phyloP scores from a whole-genome alignment of 306 rosid genomes.

The Cotoneaster glaucophyllus region DNA sequence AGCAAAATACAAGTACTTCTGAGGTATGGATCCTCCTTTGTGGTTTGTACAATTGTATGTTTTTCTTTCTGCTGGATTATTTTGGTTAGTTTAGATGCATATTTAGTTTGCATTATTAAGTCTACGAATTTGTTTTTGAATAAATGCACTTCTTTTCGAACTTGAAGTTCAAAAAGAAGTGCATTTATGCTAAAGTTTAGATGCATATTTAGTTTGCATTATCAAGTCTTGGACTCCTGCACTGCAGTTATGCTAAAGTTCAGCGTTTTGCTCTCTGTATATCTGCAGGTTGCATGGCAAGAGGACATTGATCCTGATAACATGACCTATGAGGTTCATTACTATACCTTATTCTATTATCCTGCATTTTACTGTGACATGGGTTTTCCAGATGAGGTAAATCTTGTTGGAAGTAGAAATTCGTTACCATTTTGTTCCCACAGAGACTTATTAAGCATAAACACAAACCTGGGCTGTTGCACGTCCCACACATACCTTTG shows the following conservation, averaged over 20 bases:
- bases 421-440: neutral
- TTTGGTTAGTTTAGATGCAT: neutral
- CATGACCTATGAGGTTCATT: constrained; percentile 86
- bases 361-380: neutral
- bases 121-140: neutral
- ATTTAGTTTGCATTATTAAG: neutral
- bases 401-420: neutral
- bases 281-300: constrained; percentile 68
- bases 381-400: neutral
- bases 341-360: neutral
- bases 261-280: constrained; percentile 13
- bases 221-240: neutral
- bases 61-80: neutral
- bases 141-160: neutral
- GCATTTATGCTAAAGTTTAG: neutral
- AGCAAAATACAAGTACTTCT: constrained; percentile 47
- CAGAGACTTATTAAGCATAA: neutral
- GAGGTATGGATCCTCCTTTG: constrained; percentile 52
- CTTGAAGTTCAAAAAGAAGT: neutral
- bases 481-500: neutral
- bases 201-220: too few species aligned
- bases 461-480: neutral
- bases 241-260: neutral
- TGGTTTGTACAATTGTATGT: neutral
- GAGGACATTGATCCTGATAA: constrained; percentile 76